Evolutionary conservation across 2,329 filamentous ascomycete species (phyloP).

Genomic region (Waltergamsia citrina): DNA sequence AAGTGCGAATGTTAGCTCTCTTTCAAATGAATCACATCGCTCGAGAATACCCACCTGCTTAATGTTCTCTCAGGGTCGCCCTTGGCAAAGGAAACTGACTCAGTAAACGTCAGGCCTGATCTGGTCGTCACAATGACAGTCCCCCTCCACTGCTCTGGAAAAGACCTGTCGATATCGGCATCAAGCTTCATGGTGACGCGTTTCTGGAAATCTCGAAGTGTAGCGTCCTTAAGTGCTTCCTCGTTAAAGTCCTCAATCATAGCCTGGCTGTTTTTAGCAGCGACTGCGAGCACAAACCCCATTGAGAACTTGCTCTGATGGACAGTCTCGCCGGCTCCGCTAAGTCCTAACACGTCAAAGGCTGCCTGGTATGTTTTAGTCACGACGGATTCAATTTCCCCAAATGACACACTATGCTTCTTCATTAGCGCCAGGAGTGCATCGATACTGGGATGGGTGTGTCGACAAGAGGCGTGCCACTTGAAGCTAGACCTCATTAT

Average conservation of each 20-base stretch:
- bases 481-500: slow-evolving; percentile 3
- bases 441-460: slow-evolving; percentile 3
- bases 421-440: slow-evolving; percentile 1
- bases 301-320: slow-evolving; percentile 4
- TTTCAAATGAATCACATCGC: too few species aligned
- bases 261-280: slow-evolving; percentile 1
- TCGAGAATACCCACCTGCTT: too few species aligned
- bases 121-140: slow-evolving; percentile 1
- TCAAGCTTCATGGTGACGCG: slow-evolving; percentile 2
- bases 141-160: slow-evolving; percentile 2
- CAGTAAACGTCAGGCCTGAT: not conserved
- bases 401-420: not conserved
- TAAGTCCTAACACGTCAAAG: slow-evolving; percentile 2
- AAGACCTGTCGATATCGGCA: not conserved
- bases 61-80: slow-evolving; percentile 2
- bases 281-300: slow-evolving; percentile 3
- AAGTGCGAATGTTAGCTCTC: too few species aligned
- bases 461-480: slow-evolving; percentile 2
- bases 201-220: not conserved
- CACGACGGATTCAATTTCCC: slow-evolving; percentile 1
- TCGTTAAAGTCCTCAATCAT: slow-evolving; percentile 3
- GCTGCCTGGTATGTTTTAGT: slow-evolving; percentile 1
- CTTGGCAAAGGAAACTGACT: slow-evolving; percentile 2
- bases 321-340: slow-evolving; percentile 1
- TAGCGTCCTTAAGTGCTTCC: not conserved